phyloP scores from a whole-genome alignment of 2,329 filamentous ascomycete genomes.

The Scopulariopsis brevicaulis region DNA sequence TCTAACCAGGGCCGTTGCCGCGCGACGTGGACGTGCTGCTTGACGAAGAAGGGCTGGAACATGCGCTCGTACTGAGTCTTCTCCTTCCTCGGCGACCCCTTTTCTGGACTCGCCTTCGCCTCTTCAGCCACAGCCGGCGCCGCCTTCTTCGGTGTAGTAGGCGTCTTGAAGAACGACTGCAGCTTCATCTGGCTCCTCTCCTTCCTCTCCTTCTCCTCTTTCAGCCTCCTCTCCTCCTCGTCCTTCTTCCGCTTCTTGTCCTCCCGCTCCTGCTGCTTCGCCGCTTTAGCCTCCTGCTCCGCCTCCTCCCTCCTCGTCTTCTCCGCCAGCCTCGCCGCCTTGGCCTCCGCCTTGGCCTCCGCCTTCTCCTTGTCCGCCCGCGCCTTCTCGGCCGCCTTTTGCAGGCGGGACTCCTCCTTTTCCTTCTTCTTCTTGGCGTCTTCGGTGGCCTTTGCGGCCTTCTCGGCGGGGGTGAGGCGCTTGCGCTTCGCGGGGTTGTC shows the following conservation, averaged over 20 bases:
- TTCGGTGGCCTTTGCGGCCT: slow-evolving; percentile 24
- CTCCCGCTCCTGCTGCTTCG: slow-evolving; percentile 26
- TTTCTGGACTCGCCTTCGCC: slow-evolving; percentile 3
- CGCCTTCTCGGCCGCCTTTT: slow-evolving; percentile 22
- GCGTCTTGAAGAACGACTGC: slow-evolving; percentile 31
- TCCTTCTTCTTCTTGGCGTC: slow-evolving; percentile 21
- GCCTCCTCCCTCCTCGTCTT: slow-evolving; percentile 29
- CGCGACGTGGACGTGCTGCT: slow-evolving; percentile 62
- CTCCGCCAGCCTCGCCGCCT: slow-evolving; percentile 20
- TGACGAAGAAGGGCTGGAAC: slow-evolving; percentile 75
- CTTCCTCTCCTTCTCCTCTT: slow-evolving; percentile 32
- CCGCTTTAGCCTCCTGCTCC: slow-evolving; percentile 24
- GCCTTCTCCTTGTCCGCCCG: slow-evolving; percentile 25
- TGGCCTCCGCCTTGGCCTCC: slow-evolving; percentile 10
- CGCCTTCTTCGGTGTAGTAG: slow-evolving; percentile 29
- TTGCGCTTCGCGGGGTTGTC: slow-evolving; percentile 27
- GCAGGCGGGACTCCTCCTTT: slow-evolving; percentile 18
- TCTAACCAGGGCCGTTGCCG: slow-evolving; percentile 46
- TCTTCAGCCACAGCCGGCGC: slow-evolving; percentile 7
- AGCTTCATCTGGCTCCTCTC: slow-evolving; percentile 34
- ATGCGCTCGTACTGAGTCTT: slow-evolving; percentile 50
- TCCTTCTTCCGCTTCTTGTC: slow-evolving; percentile 39
- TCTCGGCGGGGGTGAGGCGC: slow-evolving; percentile 28
- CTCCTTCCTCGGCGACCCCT: slow-evolving; percentile 9
- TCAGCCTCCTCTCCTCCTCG: slow-evolving; percentile 27